Evolutionary conservation across 2,329 filamentous ascomycete species (phyloP), one percentile per base, ranked within the genome.

Genomic region (Stachybotrys chlorohalonatus): DNA sequence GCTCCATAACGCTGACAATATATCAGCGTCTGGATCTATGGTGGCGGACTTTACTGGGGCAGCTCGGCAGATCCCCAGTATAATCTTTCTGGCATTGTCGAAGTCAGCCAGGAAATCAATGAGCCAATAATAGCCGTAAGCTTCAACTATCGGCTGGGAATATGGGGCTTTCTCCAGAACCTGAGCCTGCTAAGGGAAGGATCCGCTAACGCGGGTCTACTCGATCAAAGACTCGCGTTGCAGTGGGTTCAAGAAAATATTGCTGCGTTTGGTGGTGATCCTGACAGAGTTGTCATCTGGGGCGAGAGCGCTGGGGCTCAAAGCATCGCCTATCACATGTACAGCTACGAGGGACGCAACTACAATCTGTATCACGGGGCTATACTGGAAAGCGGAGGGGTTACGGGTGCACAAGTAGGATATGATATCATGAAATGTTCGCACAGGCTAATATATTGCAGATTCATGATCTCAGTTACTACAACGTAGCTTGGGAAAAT

Each of bases 161-260:
- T 76, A 53, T 82, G 75, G 70, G 80, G 80, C 0, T 83, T 82
- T 60, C 60, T 83, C 8, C 73, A 76, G 52, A 75, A 73, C 0
- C 69, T 70, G 5, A 68, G 76, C 49, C 61, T 82, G 1, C 65
- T 69, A 6, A 65, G 64, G 3, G 70, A 75, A 45, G 71, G 70
- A 0, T 73, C 74, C 7, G 74, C 75, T 42, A 77, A 76, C 56
- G 74, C 77, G 1, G 80, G 80, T 0, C 66, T 80, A 1, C 63
- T 74, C 13, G 78, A 81, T 53, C 77, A 81, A 59, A 67, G 77
- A 5, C 58, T 78, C 4, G 78, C 75, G 2, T 62, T 81, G 2
- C 68, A 68, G 8, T 81, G 77, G 78, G 69, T 81, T 5, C 73
- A 76, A 53, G 76, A 81, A 56, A 82, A 82, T 56, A 80, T 82